Percentiles rank a stretch among this genome's conserved stretches.
These are phyloP conservation scores for Skeletonema costatum DNA, from an alignment of 108 stramenopile genomes.

Conservation along the genomic window DNA sequence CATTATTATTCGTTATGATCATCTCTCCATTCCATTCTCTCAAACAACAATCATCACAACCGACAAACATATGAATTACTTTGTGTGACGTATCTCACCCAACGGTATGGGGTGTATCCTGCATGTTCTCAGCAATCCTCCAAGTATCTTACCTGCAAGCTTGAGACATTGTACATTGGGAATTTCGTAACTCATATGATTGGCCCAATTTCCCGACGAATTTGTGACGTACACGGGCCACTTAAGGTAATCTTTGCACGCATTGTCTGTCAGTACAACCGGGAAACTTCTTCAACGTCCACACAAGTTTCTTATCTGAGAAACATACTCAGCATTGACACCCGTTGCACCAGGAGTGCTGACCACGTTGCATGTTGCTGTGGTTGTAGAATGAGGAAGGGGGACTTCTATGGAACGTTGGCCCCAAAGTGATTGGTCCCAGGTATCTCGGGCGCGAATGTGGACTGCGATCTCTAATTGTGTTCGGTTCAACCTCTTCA, in stretches of 20 bases:
- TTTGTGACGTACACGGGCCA: conserved; percentile 78
- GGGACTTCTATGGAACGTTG: conserved; percentile 93
- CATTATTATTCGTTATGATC: background rate
- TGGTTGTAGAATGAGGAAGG: conserved; percentile 78
- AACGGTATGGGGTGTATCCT: conserved; percentile 98
- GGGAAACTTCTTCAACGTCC: conserved; percentile 98
- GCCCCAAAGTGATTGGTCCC: conserved; percentile 95
- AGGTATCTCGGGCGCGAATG: conserved; percentile 96
- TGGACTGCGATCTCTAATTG: conserved; percentile 86
- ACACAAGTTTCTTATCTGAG: conserved; percentile 86
- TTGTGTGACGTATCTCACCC: conserved; percentile 99
- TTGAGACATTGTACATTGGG: conserved; percentile 99
- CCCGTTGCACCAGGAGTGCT: conserved; percentile 62
- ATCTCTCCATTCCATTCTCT: background rate
- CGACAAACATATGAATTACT: conserved; percentile 96
- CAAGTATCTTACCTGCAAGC: conserved; percentile 96
- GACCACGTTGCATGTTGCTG: conserved; percentile 73
- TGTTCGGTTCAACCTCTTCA: conserved; percentile 91
- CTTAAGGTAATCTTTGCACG: conserved; percentile 81
- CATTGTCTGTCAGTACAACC: conserved; percentile 94
- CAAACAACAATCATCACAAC: conserved; percentile 52
- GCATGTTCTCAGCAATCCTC: conserved; percentile 95
- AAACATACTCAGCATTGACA: conserved; percentile 83
- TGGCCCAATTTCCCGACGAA: conserved; percentile 94
- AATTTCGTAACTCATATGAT: conserved; percentile 97